phyloP scores from a whole-genome alignment of 2,329 filamentous ascomycete species.

The Penicillium sumatraense region DNA sequence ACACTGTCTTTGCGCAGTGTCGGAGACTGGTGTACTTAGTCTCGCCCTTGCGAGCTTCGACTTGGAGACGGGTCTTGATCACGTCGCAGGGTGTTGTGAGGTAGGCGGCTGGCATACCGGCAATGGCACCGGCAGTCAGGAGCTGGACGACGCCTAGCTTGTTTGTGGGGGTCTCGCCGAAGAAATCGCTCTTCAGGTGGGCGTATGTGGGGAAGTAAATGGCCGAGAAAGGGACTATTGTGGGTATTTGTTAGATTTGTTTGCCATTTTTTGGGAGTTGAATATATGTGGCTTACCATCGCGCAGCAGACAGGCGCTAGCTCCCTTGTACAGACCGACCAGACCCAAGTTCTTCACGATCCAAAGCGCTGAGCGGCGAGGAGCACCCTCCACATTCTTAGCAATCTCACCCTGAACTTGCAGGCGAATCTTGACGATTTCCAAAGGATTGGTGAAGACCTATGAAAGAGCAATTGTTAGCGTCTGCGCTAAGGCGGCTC shows the following conservation, averaged over 20 bases:
- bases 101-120: slow-evolving; percentile 89
- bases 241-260: slow-evolving; percentile 15
- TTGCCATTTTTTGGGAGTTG: slow-evolving; percentile 1
- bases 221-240: slow-evolving; percentile 83
- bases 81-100: slow-evolving; percentile 97
- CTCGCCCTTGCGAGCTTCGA: slow-evolving; percentile 96
- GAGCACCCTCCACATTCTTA: slow-evolving; percentile 80
- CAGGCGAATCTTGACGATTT: slow-evolving; percentile 98
- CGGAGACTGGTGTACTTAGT: slow-evolving; percentile 83
- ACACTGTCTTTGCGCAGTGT: slow-evolving; percentile 82
- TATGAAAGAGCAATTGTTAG: slow-evolving; percentile 38
- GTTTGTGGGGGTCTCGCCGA: slow-evolving; percentile 85
- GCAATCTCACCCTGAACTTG: slow-evolving; percentile 96
- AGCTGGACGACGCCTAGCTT: slow-evolving; percentile 90
- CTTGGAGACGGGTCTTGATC: slow-evolving; percentile 97
- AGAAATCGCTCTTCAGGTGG: slow-evolving; percentile 91
- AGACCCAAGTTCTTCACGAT: slow-evolving; percentile 95
- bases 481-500: background rate
- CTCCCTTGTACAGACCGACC: slow-evolving; percentile 94
- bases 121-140: slow-evolving; percentile 90
- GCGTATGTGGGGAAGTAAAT: slow-evolving; percentile 99
- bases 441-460: slow-evolving; percentile 96
- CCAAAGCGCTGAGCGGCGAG: slow-evolving; percentile 94
- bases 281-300: slow-evolving; percentile 57
- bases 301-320: slow-evolving; percentile 88